Base-by-base conservation (phyloP, 1,284 basidiomycete species). In the Phylloboletellus chloephorus region DNA sequence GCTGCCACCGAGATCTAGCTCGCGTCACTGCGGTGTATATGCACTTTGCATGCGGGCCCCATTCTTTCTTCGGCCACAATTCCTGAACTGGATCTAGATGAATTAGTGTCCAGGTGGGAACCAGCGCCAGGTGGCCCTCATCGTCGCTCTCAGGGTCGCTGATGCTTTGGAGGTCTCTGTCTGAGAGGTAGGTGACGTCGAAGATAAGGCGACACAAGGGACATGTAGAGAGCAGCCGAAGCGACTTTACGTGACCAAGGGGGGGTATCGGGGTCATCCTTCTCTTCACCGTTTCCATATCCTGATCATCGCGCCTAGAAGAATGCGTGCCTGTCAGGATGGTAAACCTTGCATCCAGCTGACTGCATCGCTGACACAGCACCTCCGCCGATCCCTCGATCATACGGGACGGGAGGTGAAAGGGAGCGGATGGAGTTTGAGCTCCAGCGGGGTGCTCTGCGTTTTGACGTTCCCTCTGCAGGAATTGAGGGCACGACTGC, bases 141-240 rank as follows among this genome's bases (percentile, higher is more conserved):
- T n/a, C n/a, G n/a, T n/a, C n/a, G n/a, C n/a, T n/a, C n/a, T n/a
- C n/a, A n/a, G n/a, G n/a, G n/a, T n/a, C n/a, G n/a, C n/a, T n/a
- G n/a, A n/a, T n/a, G n/a, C n/a, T n/a, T n/a, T n/a, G n/a, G 0
- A 2, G 7, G 12, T 47, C 39, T 8, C 40, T 31, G 9, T 24
- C 34, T 3, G 28, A 26, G 7, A 52, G 21, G 12, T 32, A n/a
- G 20, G 21, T 50, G 15, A 37, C 23, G 23, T 51, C 22, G 22
- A 53, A 48, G 7, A 45, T 30, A 9, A 53, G 34, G 28, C 48
- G 39, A 30, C 44, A 53, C 15, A 48, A 5, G 10, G 43, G 33
- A 15, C 48, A 46, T 4, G 43, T 42, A 3, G 48, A 33, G 15
- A 43, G 46, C 2, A 53, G 15, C 16, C 29, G 22, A 11, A 55